Evolutionary conservation across 768 basidiomycete genomes (phyloP).

Genomic region (Psilocybe cubensis): DNA sequence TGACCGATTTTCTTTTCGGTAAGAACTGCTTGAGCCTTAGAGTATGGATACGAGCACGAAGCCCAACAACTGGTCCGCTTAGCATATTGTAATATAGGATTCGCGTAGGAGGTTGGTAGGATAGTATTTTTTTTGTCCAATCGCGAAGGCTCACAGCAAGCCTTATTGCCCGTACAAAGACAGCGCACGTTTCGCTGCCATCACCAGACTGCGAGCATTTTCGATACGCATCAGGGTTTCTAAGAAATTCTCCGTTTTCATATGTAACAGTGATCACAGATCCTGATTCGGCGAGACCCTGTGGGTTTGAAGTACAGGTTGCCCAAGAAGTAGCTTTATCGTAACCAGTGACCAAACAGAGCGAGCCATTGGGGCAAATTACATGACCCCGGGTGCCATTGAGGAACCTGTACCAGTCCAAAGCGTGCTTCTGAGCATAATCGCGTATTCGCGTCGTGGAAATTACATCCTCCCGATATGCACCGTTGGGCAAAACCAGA

Average conservation of each 20-base stretch:
- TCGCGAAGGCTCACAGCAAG: not conserved
- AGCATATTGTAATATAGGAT: not conserved
- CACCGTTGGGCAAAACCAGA: conserved; percentile 16
- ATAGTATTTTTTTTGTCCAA: conserved; percentile 2
- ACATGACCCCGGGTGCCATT: not conserved
- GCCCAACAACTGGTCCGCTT: not conserved
- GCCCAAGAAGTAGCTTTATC: conserved; percentile 10
- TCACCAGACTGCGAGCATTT: not conserved
- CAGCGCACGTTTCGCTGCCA: not conserved
- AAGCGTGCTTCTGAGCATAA: conserved; percentile 14
- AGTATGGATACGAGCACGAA: not conserved
- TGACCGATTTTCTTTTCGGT: not conserved
- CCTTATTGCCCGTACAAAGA: conserved; percentile 5
- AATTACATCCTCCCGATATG: conserved; percentile 12
- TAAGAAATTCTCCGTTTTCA: not conserved
- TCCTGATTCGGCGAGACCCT: no score
- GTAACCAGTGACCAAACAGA: conserved; percentile 12
- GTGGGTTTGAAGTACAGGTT: not conserved
- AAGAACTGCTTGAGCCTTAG: not conserved
- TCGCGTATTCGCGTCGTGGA: not conserved
- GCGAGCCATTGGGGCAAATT: conserved; percentile 1
- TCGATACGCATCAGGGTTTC: not conserved
- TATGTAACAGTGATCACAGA: no score
- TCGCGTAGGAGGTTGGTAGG: not conserved
- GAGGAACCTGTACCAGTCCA: conserved; percentile 7